Evolutionary conservation across 108 stramenopile genomes (phyloP), one percentile per base, ranked within the genome.

Genomic region (Skeletonema menzelii): DNA sequence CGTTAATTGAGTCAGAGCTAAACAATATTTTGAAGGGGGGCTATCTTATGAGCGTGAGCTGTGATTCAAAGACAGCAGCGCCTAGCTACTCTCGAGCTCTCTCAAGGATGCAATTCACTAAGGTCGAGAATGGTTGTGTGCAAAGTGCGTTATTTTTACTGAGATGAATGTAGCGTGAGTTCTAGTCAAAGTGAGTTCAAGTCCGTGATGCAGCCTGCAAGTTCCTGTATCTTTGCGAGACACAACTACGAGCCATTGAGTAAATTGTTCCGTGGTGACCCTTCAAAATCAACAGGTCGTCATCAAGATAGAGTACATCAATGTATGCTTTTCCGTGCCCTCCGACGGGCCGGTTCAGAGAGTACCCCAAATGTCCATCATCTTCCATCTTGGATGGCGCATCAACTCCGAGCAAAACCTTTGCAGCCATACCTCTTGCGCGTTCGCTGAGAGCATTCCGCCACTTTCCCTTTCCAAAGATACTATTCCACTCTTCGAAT

Each of bases 301-400:
- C 89, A 68, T 95, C 94, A 57, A 90, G 73, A 65, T 85, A 90
- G 8, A 91, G 19, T 0, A 92, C 65, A 66, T 95, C 94, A 56
- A 85, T 80, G 61, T 75, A 90, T n/a, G 85, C 87, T 53, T 65
- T 75, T 28, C 88, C 91, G 61, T 89, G 91, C 13, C 91, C 91
- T 19, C 91, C 88, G 47, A 91, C 88, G 3, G 91, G 91, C 12
- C 82, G 74, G 24, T 82, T 84, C 8, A 91, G 47, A 44, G 63
- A 31, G 64, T 83, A 91, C 2, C 76, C 79, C 27, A 87, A 63
- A 6, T 82, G 80, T 0, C 88, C 88, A 15, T 83, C 75, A n/a
- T 73, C 82, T 22, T 84, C 79, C 49, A 53, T 53, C 22, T 53
- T 53, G 4, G 19, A 10, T 22, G 49, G 49, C 49, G 22, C 22